phyloP scores from a whole-genome alignment of 306 rosid species.

The Vigna angularis region DNA sequence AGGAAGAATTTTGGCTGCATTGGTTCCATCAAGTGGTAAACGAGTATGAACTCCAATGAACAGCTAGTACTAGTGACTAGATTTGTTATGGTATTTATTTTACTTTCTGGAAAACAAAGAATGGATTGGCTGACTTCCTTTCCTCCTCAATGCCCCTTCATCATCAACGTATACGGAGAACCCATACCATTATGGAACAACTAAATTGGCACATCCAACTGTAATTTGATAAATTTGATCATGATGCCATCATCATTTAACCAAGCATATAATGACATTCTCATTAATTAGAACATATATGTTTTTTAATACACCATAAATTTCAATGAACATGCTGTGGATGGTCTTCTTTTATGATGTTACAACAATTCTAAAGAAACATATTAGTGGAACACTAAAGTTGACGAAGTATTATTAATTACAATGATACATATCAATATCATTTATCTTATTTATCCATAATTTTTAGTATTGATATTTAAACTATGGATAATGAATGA shows the following conservation, averaged over 20 bases:
- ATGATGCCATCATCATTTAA: not conserved
- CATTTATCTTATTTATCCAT: constrained; percentile 23
- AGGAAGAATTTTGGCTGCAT: constrained; percentile 79
- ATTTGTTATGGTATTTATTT: constrained; percentile 3
- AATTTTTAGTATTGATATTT: constrained; percentile 12
- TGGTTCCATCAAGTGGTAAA: constrained; percentile 91
- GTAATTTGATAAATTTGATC: constrained; percentile 5
- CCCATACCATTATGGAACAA: not conserved
- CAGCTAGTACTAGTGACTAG: constrained; percentile 23
- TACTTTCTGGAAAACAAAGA: not conserved
- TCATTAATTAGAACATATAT: constrained; percentile 6
- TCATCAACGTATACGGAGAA: not conserved
- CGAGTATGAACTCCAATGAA: constrained; percentile 60
- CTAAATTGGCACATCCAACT: not conserved
- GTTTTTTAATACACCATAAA: constrained; percentile 1
- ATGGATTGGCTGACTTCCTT: not conserved
- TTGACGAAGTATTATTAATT: not conserved
- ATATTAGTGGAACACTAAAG: constrained; percentile 2
- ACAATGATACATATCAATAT: not conserved
- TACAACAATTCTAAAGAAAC: constrained; percentile 8
- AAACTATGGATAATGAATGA: not conserved
- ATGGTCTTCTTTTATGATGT: not conserved
- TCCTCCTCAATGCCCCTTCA: not conserved
- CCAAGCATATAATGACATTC: not conserved
- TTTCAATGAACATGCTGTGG: not conserved